Conservation (phyloP, 2,329 filamentous ascomycete genomes). For the Talaromyces atroroseus region DNA sequence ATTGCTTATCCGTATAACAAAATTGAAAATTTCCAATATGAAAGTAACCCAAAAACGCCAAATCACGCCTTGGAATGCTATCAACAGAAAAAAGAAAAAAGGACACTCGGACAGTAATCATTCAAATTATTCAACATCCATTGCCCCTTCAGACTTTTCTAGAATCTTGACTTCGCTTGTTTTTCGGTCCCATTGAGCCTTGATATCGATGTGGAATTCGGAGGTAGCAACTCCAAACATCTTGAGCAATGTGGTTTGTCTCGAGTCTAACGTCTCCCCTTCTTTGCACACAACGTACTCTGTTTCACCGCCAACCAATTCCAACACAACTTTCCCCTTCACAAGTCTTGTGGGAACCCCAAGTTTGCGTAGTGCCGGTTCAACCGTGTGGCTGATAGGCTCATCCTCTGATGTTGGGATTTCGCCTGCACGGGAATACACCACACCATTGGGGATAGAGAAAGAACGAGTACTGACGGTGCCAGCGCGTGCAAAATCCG, state of each 20-base stretch:
- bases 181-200: constrained; percentile 55
- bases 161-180: constrained; percentile 37
- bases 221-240: constrained; percentile 85
- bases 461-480: constrained; percentile 68
- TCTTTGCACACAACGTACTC: constrained; percentile 75
- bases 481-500: constrained; percentile 89
- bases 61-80: constrained; percentile 25
- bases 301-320: constrained; percentile 42
- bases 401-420: constrained; percentile 76
- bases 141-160: constrained; percentile 30
- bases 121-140: constrained; percentile 41
- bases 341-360: constrained; percentile 85
- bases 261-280: constrained; percentile 77
- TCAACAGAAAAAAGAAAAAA: constrained; percentile 18
- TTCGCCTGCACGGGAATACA: constrained; percentile 74
- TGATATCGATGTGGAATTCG: constrained; percentile 77
- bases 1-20: constrained; percentile 1
- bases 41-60: constrained; percentile 12
- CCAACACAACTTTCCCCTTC: constrained; percentile 79
- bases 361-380: constrained; percentile 83
- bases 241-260: constrained; percentile 91
- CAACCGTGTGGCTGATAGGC: constrained; percentile 77
- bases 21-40: neutral
- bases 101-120: constrained; percentile 18
- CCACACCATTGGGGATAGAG: constrained; percentile 72